A percentile compares a stretch with the other conserved stretches of the same genome.
Conservation (phyloP, 169 alveolate genomes). For the Plasmodium chabaudi region DNA sequence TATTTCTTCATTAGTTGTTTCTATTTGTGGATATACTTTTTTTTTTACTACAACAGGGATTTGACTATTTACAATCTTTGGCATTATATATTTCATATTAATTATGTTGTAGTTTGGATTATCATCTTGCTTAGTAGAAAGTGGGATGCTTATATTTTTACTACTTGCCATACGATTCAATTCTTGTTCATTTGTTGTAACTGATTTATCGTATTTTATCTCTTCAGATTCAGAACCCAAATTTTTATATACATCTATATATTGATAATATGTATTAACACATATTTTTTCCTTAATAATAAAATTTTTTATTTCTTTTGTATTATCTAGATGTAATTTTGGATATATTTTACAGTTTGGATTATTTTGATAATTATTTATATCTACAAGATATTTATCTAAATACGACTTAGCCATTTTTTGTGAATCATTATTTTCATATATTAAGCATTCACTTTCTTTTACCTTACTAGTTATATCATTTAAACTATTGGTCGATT, state of each 20-base stretch:
- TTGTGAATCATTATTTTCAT: background rate
- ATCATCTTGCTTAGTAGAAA: constrained; percentile 32
- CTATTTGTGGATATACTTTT: constrained; percentile 53
- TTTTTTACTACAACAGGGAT: constrained; percentile 42
- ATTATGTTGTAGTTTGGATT: constrained; percentile 15
- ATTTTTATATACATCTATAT: constrained; percentile 52
- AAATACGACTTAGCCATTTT: constrained; percentile 16
- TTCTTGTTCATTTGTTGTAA: constrained; percentile 17
- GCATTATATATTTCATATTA: constrained; percentile 38
- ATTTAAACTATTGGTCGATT: fast-evolving
- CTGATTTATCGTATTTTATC: constrained; percentile 35
- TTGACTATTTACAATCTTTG: constrained; percentile 58
- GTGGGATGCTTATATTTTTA: constrained; percentile 28
- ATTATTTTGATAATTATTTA: constrained; percentile 20
- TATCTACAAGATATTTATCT: constrained; percentile 16
- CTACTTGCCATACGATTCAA: background rate
- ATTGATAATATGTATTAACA: constrained; percentile 34
- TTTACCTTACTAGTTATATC: background rate
- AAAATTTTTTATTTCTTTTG: constrained; percentile 46
- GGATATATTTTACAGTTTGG: constrained; percentile 47
- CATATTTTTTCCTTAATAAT: constrained; percentile 35
- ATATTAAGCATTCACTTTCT: background rate
- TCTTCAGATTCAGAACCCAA: constrained; percentile 16
- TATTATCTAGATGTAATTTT: constrained; percentile 7
- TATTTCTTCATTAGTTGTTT: constrained; percentile 44